Conservation (phyloP, 495 filamentous ascomycete species). For the Patellaria atrata region DNA sequence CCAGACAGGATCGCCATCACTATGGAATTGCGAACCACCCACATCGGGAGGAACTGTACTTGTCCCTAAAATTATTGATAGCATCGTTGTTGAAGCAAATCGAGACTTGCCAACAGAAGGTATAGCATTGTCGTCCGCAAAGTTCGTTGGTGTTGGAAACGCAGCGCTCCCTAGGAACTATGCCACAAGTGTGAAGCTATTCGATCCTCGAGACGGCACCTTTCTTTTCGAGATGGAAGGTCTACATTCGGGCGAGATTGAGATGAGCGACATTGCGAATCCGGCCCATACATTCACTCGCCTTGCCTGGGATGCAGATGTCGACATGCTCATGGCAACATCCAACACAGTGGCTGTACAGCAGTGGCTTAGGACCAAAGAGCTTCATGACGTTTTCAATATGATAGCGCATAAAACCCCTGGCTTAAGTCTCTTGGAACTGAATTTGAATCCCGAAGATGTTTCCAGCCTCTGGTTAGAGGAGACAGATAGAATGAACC, state of each 20-base stretch:
- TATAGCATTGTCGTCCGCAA: neutral
- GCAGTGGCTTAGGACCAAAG: neutral
- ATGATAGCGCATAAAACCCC: conserved; percentile 25
- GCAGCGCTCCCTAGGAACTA: conserved; percentile 2
- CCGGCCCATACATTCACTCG: conserved; percentile 12
- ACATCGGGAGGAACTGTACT: neutral
- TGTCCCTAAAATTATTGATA: conserved; percentile 3
- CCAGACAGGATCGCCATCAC: conserved; percentile 3
- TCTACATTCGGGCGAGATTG: conserved; percentile 6
- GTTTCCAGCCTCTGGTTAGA: conserved; percentile 2
- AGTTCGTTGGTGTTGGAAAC: conserved; percentile 3
- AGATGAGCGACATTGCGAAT: conserved; percentile 2
- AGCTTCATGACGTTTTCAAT: conserved; percentile 16
- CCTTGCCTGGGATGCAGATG: conserved; percentile 23
- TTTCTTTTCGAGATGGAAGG: conserved; percentile 2
- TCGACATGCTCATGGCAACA: too few relatives aligned
- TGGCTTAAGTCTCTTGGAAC: conserved; percentile 20
- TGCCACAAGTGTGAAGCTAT: neutral
- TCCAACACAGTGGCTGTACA: conserved; percentile 14
- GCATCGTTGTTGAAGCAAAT: conserved; percentile 6
- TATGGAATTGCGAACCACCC: conserved; percentile 3
- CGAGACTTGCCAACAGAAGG: neutral
- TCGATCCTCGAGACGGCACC: neutral
- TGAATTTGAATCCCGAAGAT: conserved; percentile 8
- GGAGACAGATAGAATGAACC: neutral